Percentiles rank a stretch among this genome's conserved stretches.
Conservation (phyloP, 2,329 filamentous ascomycete species). For the Phaeomoniella chlamydospora region DNA sequence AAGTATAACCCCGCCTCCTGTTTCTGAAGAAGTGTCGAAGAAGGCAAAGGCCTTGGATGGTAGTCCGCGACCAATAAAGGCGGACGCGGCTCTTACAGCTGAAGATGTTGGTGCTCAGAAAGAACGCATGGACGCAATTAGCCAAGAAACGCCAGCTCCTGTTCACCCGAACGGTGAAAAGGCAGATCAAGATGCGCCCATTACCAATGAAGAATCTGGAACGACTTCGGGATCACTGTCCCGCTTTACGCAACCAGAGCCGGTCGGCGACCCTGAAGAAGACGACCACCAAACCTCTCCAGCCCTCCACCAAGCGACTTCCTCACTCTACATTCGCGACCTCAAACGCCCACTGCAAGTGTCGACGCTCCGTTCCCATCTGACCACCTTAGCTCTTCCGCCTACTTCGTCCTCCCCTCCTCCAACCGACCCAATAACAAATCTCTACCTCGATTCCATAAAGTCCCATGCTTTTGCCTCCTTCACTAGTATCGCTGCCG, state of each 20-base stretch:
- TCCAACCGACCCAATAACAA: slow-evolving; percentile 42
- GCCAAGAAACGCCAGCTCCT: background rate
- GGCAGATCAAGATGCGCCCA: background rate
- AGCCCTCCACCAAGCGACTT: slow-evolving; percentile 56
- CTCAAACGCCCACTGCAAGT: slow-evolving; percentile 76
- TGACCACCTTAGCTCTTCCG: slow-evolving; percentile 53
- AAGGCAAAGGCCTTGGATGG: slow-evolving; percentile 31
- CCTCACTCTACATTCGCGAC: slow-evolving; percentile 75
- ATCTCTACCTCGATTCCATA: slow-evolving; percentile 71
- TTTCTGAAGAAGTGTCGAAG: slow-evolving; percentile 40
- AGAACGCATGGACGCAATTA: background rate
- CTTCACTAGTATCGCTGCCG: slow-evolving; percentile 55
- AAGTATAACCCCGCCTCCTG: slow-evolving; percentile 46
- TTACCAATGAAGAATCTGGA: background rate
- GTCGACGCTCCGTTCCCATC: slow-evolving; percentile 50
- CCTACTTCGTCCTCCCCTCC: slow-evolving; percentile 29
- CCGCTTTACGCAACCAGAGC: slow-evolving; percentile 3
- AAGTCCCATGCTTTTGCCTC: slow-evolving; percentile 75
- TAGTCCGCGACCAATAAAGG: slow-evolving; percentile 9
- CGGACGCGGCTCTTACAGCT: background rate
- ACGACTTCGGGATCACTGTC: background rate
- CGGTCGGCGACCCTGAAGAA: slow-evolving; percentile 10
- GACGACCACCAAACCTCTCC: slow-evolving; percentile 30
- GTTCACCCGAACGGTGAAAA: slow-evolving; percentile 3
- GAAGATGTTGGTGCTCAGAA: background rate